Base-by-base conservation (phyloP, 1,139 yeast genomes). In the Scheffersomyces quercinus region DNA sequence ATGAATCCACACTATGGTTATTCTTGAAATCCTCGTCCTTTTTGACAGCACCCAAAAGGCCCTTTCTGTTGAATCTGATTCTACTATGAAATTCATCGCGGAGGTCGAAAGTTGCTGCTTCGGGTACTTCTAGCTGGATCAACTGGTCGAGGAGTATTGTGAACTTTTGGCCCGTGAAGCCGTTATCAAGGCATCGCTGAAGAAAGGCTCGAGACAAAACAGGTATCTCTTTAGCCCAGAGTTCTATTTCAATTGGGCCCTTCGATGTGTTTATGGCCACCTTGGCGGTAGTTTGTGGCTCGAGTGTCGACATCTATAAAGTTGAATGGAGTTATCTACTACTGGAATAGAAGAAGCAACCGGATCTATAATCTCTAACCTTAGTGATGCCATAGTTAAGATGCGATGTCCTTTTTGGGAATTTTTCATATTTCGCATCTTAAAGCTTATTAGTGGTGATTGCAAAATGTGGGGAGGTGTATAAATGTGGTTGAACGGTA, bases 151-250 rank as follows among this genome's bases (percentile, higher is more conserved):
- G 60, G 9, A 73, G 62, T 4, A 73, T 63, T 28, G 72, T 67
- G 54, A 83, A 80, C 38, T 55, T 54, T 45, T 67, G 60, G 5
- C 72, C 75, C 44, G 62, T 59, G 53, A 73, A 82, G 37, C 58
- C 60, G 5, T 74, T 74, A 43, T 73, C 66, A 20, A 71, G 38
- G 49, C 86, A 80, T 37, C 69, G 67, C 43, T 72, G 69, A 12
- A 86, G 57, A 51, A 87, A 83, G 37, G 58, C 55, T 36, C 74
- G 61, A 29, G 78, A 57, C 0, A 82, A 76, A 0, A 52, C 49
- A 0, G 95, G 91, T 3, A 79, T 64, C 57, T 88, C 90, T 51
- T 81, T 81, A 24, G 91, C 88, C 85, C 88, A 88, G 9, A 87
- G 58, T 41, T 82, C 89, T 2, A 87, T 59, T 35, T 74, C 79